Percentiles rank a stretch among this genome's conserved stretches.
These are phyloP conservation scores for Coemansia interrupta DNA, from an alignment of 192 early-diverging fungal species.

Conservation along the genomic window DNA sequence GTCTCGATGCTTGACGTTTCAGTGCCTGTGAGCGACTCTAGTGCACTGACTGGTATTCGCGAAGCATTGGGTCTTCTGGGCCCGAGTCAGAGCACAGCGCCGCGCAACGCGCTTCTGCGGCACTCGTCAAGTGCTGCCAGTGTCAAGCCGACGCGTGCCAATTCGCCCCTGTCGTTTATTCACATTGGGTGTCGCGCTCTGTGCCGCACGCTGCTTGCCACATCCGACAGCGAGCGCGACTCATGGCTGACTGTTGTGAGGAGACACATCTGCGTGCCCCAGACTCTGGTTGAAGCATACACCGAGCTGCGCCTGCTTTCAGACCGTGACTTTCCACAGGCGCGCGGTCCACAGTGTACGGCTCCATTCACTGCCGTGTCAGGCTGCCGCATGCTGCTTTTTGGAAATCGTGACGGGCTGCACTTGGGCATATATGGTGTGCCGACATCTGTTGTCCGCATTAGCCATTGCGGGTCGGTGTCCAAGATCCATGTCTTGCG, in stretches of 20 bases:
- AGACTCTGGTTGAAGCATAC: constrained; percentile 51
- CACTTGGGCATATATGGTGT: constrained; percentile 49
- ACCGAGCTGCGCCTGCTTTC: constrained; percentile 42
- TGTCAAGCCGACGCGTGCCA: constrained; percentile 2
- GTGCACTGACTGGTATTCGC: constrained; percentile 31
- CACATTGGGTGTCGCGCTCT: constrained; percentile 47
- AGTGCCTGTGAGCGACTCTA: constrained; percentile 20
- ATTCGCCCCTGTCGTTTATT: constrained; percentile 32
- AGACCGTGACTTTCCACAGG: constrained; percentile 39
- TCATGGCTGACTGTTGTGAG: constrained; percentile 25
- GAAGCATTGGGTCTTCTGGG: constrained; percentile 25
- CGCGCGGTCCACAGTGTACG: constrained; percentile 40
- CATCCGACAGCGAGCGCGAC: constrained; percentile 26
- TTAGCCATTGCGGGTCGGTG: constrained; percentile 18
- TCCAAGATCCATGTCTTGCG: constrained; percentile 42
- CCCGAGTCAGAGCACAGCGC: constrained; percentile 4
- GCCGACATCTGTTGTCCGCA: constrained; percentile 45
- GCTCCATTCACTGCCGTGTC: constrained; percentile 35
- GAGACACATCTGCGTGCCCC: constrained; percentile 34
- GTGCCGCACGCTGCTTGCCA: constrained; percentile 30
- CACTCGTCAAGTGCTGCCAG: constrained; percentile 24
- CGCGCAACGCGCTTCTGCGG: constrained; percentile 17
- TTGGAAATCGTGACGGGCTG: constrained; percentile 44
- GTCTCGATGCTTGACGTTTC: constrained; percentile 47
- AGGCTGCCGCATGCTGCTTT: constrained; percentile 48